Conservation (phyloP, 2,329 filamentous ascomycete species). For the Venturia aucupariae region DNA sequence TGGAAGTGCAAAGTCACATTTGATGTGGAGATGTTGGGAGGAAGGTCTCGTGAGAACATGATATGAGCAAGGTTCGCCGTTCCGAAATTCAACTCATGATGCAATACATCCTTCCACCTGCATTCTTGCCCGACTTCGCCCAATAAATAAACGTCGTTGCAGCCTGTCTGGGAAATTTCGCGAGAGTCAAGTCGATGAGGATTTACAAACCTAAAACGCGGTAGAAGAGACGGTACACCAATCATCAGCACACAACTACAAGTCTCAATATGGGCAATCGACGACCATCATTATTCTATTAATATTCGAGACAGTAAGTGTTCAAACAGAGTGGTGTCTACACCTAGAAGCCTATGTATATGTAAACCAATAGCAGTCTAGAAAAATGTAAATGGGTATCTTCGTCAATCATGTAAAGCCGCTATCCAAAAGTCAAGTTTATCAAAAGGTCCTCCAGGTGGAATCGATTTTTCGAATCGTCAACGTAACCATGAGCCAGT, state of each 20-base stretch:
- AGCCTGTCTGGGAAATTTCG: too few relatives aligned
- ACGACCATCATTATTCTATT: not conserved
- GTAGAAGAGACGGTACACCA: too few relatives aligned
- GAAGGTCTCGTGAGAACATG: not conserved
- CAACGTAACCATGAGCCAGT: constrained; percentile 14
- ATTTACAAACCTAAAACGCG: too few relatives aligned
- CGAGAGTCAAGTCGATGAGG: too few relatives aligned
- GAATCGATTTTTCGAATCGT: not conserved
- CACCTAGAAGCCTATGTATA: not conserved
- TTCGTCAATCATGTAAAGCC: constrained; percentile 4
- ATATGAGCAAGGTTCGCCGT: not conserved
- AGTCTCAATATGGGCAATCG: not conserved
- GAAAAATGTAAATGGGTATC: constrained; percentile 1
- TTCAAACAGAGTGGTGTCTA: not conserved
- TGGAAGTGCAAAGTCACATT: not conserved
- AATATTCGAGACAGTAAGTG: not conserved
- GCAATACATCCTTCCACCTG: not conserved
- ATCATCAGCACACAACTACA: too few relatives aligned
- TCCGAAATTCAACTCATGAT: not conserved
- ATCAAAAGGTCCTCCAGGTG: not conserved
- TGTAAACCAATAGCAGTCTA: not conserved
- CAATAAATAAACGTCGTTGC: not conserved
- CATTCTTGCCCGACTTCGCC: not conserved
- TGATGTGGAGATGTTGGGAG: not conserved
- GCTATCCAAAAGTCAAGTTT: not conserved